A percentile compares a stretch with the other conserved stretches of the same genome.
These are phyloP conservation scores for Alternaria arborescens DNA, from an alignment of 2,329 filamentous ascomycete species.

Conservation along the genomic window DNA sequence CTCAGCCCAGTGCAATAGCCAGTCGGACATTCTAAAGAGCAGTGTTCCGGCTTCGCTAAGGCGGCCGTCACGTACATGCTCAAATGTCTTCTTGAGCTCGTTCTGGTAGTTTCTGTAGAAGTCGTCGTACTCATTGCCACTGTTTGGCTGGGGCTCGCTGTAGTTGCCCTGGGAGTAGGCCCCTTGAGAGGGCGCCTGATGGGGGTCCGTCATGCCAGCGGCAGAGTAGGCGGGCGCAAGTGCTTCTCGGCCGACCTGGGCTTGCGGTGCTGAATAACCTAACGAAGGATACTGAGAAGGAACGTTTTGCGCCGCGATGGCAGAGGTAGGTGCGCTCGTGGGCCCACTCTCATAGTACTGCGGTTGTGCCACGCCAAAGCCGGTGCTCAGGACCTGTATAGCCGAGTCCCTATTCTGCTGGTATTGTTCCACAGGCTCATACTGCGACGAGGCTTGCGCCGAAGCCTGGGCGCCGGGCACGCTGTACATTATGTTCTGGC, in stretches of 20 bases:
- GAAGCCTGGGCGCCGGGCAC: slow-evolving; percentile 58
- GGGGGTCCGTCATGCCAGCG: slow-evolving; percentile 62
- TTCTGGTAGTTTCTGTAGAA: slow-evolving; percentile 71
- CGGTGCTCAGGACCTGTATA: slow-evolving; percentile 77
- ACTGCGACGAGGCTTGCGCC: slow-evolving; percentile 65
- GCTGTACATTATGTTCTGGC: slow-evolving; percentile 80
- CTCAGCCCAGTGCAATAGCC: slow-evolving; percentile 71
- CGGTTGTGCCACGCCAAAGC: slow-evolving; percentile 72
- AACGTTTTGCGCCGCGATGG: slow-evolving; percentile 68
- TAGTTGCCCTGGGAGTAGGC: slow-evolving; percentile 47
- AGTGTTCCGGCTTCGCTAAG: slow-evolving; percentile 67
- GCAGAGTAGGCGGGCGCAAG: slow-evolving; percentile 60
- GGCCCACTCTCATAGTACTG: slow-evolving; percentile 70
- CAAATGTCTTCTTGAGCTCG: slow-evolving; percentile 71
- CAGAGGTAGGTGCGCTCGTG: slow-evolving; percentile 67
- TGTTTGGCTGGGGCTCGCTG: slow-evolving; percentile 43
- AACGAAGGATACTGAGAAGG: slow-evolving; percentile 68
- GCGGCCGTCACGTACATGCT: slow-evolving; percentile 70
- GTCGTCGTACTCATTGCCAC: slow-evolving; percentile 67
- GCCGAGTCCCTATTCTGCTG: slow-evolving; percentile 72
- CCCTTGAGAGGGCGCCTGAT: slow-evolving; percentile 53
- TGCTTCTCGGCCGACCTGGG: slow-evolving; percentile 62
- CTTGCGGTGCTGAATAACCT: slow-evolving; percentile 68
- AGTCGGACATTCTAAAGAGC: slow-evolving; percentile 70
- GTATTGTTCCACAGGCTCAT: slow-evolving; percentile 80